Base-by-base conservation (phyloP, 441 rosid species). In the Aquilaria agallochum region DNA sequence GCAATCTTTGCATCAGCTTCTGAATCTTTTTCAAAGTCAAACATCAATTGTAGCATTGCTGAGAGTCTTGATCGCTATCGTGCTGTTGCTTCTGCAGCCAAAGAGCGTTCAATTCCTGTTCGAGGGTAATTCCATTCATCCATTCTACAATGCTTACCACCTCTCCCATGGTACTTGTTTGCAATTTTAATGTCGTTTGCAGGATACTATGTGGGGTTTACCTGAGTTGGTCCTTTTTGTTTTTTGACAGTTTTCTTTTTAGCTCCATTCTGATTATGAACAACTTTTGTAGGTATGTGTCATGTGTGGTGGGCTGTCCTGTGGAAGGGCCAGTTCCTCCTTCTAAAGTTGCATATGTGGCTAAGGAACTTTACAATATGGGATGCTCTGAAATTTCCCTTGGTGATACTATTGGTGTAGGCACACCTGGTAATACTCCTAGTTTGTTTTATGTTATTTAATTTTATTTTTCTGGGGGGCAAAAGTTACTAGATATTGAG, bases 1-100 rank as follows among this genome's bases (percentile, higher is more conserved):
- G 97, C 95, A 59, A 71, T 95, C 58, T 95, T 95, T 85, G 99
- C 97, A 74, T 86, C 99, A 13, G 99, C 99, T 81, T 95, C 97
- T 0, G 99, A 95, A 78, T 83, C 96, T 32, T 95, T 95, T 72
- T 95, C 97, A 31, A 84, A 82, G 80, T 89, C 96, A 60, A 95
- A 95, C 72, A 89, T 95, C 55, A 95, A 95, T 63, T 95, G 99
- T 60, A 86, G 89, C 82, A 85, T 95, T 44, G 85, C 89, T 78
- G 99, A 91, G 70, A 95, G 99, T 72, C 94, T 95, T 66, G 82
- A 60, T 57, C 96, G 96, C 66, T 95, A 82, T 69, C 88, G 74
- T 64, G 85, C 86, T 68, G 97, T 95, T 57, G 53, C 88, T 64
- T 55, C 11, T 65, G 96, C 96, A 59, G 97, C 99, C 66, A 89